These are phyloP conservation scores for Oryza brachyantha DNA, from an alignment of 176 grass and related monocot genomes.

Conservation along the genomic window DNA sequence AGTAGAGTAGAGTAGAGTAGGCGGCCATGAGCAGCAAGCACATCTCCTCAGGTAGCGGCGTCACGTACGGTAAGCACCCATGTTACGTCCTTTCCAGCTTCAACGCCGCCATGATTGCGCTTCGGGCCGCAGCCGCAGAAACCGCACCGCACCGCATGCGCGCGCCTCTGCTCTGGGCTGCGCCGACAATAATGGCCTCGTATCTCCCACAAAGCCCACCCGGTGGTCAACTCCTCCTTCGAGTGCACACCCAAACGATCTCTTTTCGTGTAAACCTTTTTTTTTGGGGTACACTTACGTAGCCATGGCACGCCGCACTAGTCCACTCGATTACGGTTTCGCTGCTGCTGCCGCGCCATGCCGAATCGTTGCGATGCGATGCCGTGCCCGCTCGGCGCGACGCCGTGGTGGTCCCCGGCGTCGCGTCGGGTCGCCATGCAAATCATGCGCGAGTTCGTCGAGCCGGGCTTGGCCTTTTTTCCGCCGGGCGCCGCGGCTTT, in stretches of 20 bases:
- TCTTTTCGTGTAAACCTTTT: too few relatives aligned
- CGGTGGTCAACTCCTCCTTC: slow-evolving; percentile 7
- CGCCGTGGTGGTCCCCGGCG: background rate
- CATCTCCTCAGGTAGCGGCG: background rate
- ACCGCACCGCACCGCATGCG: background rate
- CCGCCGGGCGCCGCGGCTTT: background rate
- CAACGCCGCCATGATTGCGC: background rate
- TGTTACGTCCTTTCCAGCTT: background rate
- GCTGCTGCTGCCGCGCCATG: background rate
- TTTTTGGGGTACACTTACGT: too few relatives aligned
- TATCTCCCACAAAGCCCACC: background rate
- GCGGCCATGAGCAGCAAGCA: too few relatives aligned
- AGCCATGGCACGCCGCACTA: background rate
- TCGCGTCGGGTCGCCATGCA: too few relatives aligned
- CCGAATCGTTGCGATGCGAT: too few relatives aligned
- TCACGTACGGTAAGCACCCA: background rate
- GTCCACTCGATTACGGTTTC: background rate
- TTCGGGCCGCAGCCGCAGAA: background rate
- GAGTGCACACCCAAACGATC: background rate
- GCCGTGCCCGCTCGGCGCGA: background rate
- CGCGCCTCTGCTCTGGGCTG: background rate
- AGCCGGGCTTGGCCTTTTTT: background rate
- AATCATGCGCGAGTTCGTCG: background rate
- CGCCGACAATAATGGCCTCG: background rate
- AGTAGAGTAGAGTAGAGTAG: too few relatives aligned